A percentile compares a stretch with the other conserved stretches of the same genome.
These are phyloP conservation scores for Wickerhamomyces chaumierensis DNA, from an alignment of 805 yeast genomes.

Conservation along the genomic window DNA sequence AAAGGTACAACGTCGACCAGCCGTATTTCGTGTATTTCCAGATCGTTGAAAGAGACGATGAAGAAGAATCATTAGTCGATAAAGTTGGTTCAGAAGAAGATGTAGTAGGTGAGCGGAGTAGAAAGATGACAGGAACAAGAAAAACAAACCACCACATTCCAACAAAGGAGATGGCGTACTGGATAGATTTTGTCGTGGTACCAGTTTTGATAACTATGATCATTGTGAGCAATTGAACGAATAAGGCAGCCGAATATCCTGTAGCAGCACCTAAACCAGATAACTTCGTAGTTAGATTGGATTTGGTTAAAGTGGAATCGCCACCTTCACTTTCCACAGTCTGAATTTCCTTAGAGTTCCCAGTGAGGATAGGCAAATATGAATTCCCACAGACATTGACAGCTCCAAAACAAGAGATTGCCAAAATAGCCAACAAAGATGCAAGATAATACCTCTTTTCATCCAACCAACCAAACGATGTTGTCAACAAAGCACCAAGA, in stretches of 20 bases:
- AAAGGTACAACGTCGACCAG: slow-evolving; percentile 44
- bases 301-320: background rate
- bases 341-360: slow-evolving; percentile 22
- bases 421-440: slow-evolving; percentile 43
- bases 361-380: slow-evolving; percentile 49
- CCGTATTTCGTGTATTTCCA: slow-evolving; percentile 45
- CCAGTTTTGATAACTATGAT: slow-evolving; percentile 30
- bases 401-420: slow-evolving; percentile 66
- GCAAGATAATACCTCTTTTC: slow-evolving; percentile 38
- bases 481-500: slow-evolving; percentile 46
- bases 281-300: slow-evolving; percentile 33
- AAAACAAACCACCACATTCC: slow-evolving; percentile 74
- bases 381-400: slow-evolving; percentile 76
- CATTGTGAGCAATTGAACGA: slow-evolving; percentile 56
- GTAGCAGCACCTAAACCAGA: slow-evolving; percentile 63
- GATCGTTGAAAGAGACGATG: no score
- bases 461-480: slow-evolving; percentile 28
- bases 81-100: slow-evolving; percentile 14
- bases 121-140: slow-evolving; percentile 46
- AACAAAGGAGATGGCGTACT: slow-evolving; percentile 48
- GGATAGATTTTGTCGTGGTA: slow-evolving; percentile 31
- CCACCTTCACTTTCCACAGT: slow-evolving; percentile 7
- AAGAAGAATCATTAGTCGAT: no score
- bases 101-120: slow-evolving; percentile 35
- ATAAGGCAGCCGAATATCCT: slow-evolving; percentile 59